Base-by-base conservation (phyloP, 805 yeast species). In the Candida chauliodis region DNA sequence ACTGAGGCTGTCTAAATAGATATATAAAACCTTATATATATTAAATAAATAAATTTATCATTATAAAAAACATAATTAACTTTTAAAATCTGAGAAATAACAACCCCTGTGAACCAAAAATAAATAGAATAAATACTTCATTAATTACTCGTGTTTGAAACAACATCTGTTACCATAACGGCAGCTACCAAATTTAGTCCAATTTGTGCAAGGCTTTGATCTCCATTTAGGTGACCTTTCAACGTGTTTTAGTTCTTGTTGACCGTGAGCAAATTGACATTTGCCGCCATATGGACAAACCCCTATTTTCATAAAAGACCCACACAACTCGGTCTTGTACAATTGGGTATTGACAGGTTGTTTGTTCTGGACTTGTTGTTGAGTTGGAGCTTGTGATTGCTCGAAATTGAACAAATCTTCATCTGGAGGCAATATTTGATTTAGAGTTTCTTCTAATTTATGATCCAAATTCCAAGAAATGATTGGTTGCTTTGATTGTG, bases 181-280 rank as follows among this genome's bases (percentile, higher is more conserved):
- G 58, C 97, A 89, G 32, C 75, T 66, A 10, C 96, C 96, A 31
- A 73, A 74, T 53, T 81, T 82, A 16, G 78, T 55, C 95, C 96
- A 89, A 58, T 89, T 89, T 45, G 80, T 83, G 66, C 97, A 89
- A 11, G 90, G 84, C 64, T 89, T 89, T 10, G 95, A 85, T 56
- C 95, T 79, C 84, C 91, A 89, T 55, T 88, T 89, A 38, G 81
- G 78, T 8, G 89, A 81, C 43, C 91, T 73, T 43, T 79, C 81
- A 31, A 87, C 80, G 9, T 61, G 49, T 58, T 86, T 86, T 50
- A 89, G 67, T 59, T 89, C 96, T 38, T 73, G 64, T 27, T 75
- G 70, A 14, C 97, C 96, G 55, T 89, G 97, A 5, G 96, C 96
- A 71, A 89, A 89, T 64, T 89, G 96, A 59, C 97, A 89, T 66